phyloP scores from a whole-genome alignment of 805 yeast genomes.

The Candida morakotiae region DNA sequence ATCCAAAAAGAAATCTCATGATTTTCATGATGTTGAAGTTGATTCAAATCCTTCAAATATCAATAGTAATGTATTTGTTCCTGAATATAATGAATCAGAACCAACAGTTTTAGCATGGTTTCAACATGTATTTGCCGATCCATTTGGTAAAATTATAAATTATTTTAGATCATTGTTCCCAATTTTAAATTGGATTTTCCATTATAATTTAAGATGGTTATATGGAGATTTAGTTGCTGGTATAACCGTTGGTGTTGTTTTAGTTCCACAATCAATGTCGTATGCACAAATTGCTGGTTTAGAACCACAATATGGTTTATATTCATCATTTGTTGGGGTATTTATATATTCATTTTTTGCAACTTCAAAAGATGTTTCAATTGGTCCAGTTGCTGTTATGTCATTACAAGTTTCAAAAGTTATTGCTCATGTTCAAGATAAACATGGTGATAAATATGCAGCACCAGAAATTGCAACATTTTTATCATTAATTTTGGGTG shows the following conservation, averaged over 20 bases:
- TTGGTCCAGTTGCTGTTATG: constrained; percentile 98
- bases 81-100: constrained; percentile 32
- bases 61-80: constrained; percentile 17
- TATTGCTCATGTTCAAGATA: constrained; percentile 53
- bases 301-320: constrained; percentile 79
- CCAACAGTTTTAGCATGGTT: constrained; percentile 33
- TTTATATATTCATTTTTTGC: constrained; percentile 87
- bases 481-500: constrained; percentile 79
- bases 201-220: constrained; percentile 78
- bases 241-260: constrained; percentile 85
- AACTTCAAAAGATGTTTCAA: constrained; percentile 91
- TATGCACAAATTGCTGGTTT: constrained; percentile 85
- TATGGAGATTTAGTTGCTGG: constrained; percentile 86
- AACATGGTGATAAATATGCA: constrained; percentile 39
- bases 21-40: constrained; percentile 11
- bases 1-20: constrained; percentile 13
- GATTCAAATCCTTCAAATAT: neutral
- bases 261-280: constrained; percentile 95
- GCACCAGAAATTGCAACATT: constrained; percentile 79
- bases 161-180: constrained; percentile 74
- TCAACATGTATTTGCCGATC: constrained; percentile 27
- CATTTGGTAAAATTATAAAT: constrained; percentile 31
- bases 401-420: constrained; percentile 80
- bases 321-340: constrained; percentile 90
- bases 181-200: constrained; percentile 75